Evolutionary conservation across 768 basidiomycete species (phyloP).

Genomic region (Lactifluus echinatus): DNA sequence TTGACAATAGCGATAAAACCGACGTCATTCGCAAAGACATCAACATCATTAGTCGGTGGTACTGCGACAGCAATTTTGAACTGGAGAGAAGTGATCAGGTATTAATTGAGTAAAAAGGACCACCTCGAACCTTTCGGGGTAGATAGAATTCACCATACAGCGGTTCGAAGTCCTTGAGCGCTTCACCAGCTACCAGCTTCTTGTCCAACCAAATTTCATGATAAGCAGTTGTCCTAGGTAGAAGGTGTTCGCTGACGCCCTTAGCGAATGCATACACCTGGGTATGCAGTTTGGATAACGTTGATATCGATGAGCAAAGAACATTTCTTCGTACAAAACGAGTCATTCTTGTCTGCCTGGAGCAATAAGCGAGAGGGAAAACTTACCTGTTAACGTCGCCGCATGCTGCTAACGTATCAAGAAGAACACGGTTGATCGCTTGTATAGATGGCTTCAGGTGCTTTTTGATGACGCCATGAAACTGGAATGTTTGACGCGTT

Average conservation of each 20-base stretch:
- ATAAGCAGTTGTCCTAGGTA: slow-evolving; percentile 89
- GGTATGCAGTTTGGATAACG: slow-evolving; percentile 73
- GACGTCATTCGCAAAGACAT: slow-evolving; percentile 91
- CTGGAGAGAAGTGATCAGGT: slow-evolving; percentile 34
- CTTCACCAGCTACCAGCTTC: slow-evolving; percentile 90
- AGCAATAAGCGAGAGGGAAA: neutral
- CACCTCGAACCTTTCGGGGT: slow-evolving; percentile 65
- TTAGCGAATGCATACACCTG: slow-evolving; percentile 82
- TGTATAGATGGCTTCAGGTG: slow-evolving; percentile 96
- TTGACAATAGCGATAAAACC: slow-evolving; percentile 94
- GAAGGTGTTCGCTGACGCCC: slow-evolving; percentile 72
- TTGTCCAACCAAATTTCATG: slow-evolving; percentile 99
- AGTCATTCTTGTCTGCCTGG: neutral
- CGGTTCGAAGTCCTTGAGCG: slow-evolving; percentile 90
- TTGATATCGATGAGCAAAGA: slow-evolving; percentile 84
- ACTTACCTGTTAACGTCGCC: slow-evolving; percentile 91
- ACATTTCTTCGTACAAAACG: slow-evolving; percentile 55
- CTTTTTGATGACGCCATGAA: slow-evolving; percentile 96
- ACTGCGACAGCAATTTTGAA: slow-evolving; percentile 97
- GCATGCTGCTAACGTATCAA: slow-evolving; percentile 97
- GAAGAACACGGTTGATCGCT: slow-evolving; percentile 81
- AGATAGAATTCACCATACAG: slow-evolving; percentile 97
- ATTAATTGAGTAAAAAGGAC: slow-evolving; percentile 2
- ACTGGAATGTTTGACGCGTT: slow-evolving; percentile 97
- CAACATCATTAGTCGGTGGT: slow-evolving; percentile 93